Base-by-base conservation (phyloP, 202 grass and related monocot genomes). In the Cymbopogon flexuosus region DNA sequence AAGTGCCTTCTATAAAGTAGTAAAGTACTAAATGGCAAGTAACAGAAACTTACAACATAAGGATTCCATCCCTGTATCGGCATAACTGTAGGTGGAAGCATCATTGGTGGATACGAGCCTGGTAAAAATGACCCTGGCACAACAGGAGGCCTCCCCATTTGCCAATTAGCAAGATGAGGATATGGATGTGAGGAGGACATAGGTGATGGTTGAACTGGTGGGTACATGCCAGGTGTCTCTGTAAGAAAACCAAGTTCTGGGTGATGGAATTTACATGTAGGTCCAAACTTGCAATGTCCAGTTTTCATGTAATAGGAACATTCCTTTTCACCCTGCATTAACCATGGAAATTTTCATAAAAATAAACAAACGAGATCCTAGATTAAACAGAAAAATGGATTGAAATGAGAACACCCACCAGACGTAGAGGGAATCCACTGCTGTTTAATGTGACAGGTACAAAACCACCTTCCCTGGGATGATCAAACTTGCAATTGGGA, bases 241-340 rank as follows among this genome's bases (percentile, higher is more conserved):
- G 86, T 63, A 56, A 85, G 70, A 57, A 60, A 79, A 88, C 58
- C 65, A 75, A 6, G 65, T 78, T 91, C 86, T 54, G 92, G 86
- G 75, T 94, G 92, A 82, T 98, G 90, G 49, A 91, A 98, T 82
- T 98, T 98, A 67, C 96, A 98, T 72, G 86, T 89, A 65, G 76
- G 62, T 74, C 84, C 90, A 88, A 94, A 98, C 85, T 95, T 98
- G 84, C 96, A 98, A 36, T 89, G 83, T 18, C 92, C 92, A 51
- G 92, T 98, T 88, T 95, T 98, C 40, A 95, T 76, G 54, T 93
- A 99, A 72, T 91, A 99, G 74, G 86, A 85, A 67, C 92, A 99
- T 47, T 91, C 96, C 83, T 96, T 95, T 72, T 96, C 96, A 39
- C 92, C 96, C 96, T 99, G 73, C 82, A 72, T 62, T 8, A 69